Evolutionary conservation across 768 basidiomycete species (phyloP), one percentile per base, ranked within the genome.

Genomic region (Suillus sp.): DNA sequence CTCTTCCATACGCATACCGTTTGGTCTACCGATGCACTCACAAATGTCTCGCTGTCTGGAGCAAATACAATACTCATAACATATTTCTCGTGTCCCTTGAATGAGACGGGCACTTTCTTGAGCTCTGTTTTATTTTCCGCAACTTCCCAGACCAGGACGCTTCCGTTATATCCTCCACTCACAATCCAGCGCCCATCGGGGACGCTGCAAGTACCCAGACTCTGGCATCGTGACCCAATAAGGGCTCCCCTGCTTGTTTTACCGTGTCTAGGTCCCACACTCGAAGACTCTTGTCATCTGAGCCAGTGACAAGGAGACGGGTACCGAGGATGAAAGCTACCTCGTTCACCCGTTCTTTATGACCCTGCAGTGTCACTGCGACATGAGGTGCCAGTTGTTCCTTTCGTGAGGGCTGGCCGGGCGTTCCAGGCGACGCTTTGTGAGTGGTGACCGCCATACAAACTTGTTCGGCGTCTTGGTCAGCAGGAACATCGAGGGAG

Each of bases 181-280:
- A 62, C 61, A 18, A 71, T 48, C 34, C 43, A 53, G 22, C 54
- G 11, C 20, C 68, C 69, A 53, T 71, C 61, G 0, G 62, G 25
- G 70, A 69, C 38, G 80, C 75, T 66, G 74, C 67, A 62, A 82
- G 78, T 48, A 71, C 74, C 8, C 77, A 78, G 54, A 72, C 63
- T 16, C 14, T 30, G 50, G 60, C 64, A 20, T 27, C 34, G 57
- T 71, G 65, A 3, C 47, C 69, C 40, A 56, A 38, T 5, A 69
- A 48, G 20, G 40, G 22, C 30, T 38, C 30, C 0, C 42, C 35
- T 2, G 47, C 9, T 20, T 30, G 54, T 34, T 78, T 76, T 63
- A 80, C 79, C 4, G 62, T 48, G 3, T 57, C 51, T 2, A 53
- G 5, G 51, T 67, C 32, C 66, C 66, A 67, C 22, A 67, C 11